Conservation (phyloP, 2,329 filamentous ascomycete species). For the Neonectria hederae region DNA sequence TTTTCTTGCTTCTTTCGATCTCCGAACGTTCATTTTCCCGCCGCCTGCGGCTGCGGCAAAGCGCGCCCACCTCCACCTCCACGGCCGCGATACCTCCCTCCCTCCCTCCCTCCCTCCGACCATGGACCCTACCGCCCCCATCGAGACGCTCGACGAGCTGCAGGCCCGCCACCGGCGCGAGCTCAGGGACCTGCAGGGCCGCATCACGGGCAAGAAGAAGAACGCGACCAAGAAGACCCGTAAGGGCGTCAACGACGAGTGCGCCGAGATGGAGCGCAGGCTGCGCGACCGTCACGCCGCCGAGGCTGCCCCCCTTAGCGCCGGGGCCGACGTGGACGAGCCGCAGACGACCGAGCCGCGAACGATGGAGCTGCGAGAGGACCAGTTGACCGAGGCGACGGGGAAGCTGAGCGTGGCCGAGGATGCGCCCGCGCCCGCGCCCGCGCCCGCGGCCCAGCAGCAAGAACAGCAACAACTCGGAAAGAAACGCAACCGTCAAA, state of each 20-base stretch:
- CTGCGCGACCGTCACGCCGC: slow-evolving; percentile 72
- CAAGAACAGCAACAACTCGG: slow-evolving; percentile 40
- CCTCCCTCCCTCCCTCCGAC: background rate
- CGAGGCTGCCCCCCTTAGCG: slow-evolving; percentile 61
- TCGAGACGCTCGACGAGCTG: slow-evolving; percentile 76
- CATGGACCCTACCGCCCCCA: slow-evolving; percentile 50
- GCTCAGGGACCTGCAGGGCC: slow-evolving; percentile 83
- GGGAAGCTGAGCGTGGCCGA: slow-evolving; percentile 36
- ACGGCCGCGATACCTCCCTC: background rate
- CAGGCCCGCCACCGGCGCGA: slow-evolving; percentile 87
- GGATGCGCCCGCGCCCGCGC: background rate
- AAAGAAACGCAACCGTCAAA: slow-evolving; percentile 90
- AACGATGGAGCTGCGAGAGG: no score
- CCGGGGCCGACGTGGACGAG: slow-evolving; percentile 38
- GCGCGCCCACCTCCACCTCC: no score
- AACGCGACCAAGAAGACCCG: slow-evolving; percentile 88
- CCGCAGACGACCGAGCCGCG: slow-evolving; percentile 9
- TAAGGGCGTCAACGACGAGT: slow-evolving; percentile 80
- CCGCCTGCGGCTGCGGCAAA: no score
- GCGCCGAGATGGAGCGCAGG: slow-evolving; percentile 73
- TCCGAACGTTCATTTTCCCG: background rate
- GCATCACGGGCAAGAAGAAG: slow-evolving; percentile 96
- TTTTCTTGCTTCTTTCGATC: no score
- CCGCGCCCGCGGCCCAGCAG: slow-evolving; percentile 3
- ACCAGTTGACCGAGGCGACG: slow-evolving; percentile 30